Conservation (phyloP, 495 filamentous ascomycete genomes). For the Cercophora newfieldiana region DNA sequence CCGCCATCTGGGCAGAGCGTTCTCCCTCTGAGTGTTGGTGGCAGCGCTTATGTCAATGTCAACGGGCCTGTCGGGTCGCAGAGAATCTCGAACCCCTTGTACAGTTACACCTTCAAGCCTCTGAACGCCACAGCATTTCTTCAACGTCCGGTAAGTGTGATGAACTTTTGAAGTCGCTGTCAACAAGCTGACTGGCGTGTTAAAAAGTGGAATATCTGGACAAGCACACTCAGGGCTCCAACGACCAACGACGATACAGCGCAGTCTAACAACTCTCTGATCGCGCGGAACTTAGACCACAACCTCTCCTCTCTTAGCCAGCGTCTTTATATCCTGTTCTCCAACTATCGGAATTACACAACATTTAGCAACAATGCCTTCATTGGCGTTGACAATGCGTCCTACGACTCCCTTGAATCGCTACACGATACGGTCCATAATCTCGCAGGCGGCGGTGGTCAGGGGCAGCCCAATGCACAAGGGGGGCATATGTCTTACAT, state of each 20-base stretch:
- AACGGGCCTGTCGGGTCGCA: slow-evolving; percentile 54
- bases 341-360: slow-evolving; percentile 57
- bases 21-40: slow-evolving; percentile 50
- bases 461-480: slow-evolving; percentile 22
- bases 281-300: slow-evolving; percentile 51
- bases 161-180: neutral
- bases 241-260: slow-evolving; percentile 42
- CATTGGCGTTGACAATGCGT: slow-evolving; percentile 38
- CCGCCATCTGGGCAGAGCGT: slow-evolving; percentile 50
- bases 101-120: slow-evolving; percentile 60
- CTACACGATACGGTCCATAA: slow-evolving; percentile 67
- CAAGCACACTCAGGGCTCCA: slow-evolving; percentile 52
- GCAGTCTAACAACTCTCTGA: slow-evolving; percentile 52
- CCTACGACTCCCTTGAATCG: slow-evolving; percentile 60
- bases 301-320: slow-evolving; percentile 44
- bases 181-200: neutral
- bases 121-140: slow-evolving; percentile 46
- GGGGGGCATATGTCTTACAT: slow-evolving; percentile 65
- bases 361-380: slow-evolving; percentile 60
- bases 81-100: slow-evolving; percentile 62
- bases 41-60: slow-evolving; percentile 45
- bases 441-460: slow-evolving; percentile 46
- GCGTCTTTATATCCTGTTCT: slow-evolving; percentile 61
- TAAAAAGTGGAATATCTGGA: slow-evolving; percentile 40
- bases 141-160: slow-evolving; percentile 45